Evolutionary conservation across 441 rosid genomes (phyloP).

Genomic region (Metrosideros polymorpha): DNA sequence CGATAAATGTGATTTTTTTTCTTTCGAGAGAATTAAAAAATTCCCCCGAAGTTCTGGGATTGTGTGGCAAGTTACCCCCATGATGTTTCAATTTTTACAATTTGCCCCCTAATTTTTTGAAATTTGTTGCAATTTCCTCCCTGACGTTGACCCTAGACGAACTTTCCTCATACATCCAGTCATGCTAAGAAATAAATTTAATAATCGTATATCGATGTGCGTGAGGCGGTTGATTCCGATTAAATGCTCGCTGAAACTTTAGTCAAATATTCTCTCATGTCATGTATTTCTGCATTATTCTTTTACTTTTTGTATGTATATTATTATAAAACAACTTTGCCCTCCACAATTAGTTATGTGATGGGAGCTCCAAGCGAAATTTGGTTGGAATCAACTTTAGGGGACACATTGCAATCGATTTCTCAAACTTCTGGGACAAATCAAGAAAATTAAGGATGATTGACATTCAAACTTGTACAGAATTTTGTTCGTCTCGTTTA

Average conservation of each 20-base stretch:
- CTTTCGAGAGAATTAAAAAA: too few relatives aligned
- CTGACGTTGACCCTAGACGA: background rate
- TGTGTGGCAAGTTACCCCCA: too few relatives aligned
- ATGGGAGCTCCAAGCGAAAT: background rate
- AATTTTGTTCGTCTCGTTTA: background rate
- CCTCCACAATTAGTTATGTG: background rate
- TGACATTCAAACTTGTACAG: background rate
- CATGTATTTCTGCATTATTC: background rate
- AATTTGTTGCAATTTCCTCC: too few relatives aligned
- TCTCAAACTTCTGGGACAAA: background rate
- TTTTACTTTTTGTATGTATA: background rate
- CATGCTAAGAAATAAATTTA: background rate
- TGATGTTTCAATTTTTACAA: too few relatives aligned
- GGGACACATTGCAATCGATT: background rate
- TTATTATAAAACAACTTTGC: background rate
- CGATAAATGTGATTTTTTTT: too few relatives aligned
- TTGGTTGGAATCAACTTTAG: background rate
- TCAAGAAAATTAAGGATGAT: background rate
- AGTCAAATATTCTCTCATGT: background rate
- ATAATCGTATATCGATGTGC: background rate
- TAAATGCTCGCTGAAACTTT: background rate
- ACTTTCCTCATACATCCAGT: rapidly evolving
- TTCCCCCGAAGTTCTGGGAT: too few relatives aligned
- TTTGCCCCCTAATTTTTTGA: too few relatives aligned
- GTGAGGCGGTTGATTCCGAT: background rate